Conservation (phyloP, 2,329 filamentous ascomycete species). For the Cercospora citrullina region DNA sequence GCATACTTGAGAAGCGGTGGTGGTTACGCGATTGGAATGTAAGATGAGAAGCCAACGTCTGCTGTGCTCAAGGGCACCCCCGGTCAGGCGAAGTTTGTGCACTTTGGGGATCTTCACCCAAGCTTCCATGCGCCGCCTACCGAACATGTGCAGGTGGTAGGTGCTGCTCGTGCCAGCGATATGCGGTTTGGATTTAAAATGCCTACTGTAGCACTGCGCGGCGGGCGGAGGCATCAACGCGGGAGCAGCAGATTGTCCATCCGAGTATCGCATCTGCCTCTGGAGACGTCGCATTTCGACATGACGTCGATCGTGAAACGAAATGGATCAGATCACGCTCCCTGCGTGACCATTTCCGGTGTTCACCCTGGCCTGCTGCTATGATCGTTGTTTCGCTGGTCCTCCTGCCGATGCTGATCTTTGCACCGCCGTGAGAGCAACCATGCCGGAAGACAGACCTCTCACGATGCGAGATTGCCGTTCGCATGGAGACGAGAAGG, state of each 20-base stretch:
- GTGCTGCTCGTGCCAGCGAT: not conserved
- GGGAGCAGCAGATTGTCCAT: not conserved
- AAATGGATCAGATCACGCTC: not conserved
- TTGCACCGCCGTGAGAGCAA: not conserved
- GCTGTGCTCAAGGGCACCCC: constrained; percentile 8
- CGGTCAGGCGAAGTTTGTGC: constrained; percentile 8
- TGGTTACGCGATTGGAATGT: constrained; percentile 1
- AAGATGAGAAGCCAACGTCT: constrained; percentile 7
- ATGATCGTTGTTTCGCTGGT: not conserved
- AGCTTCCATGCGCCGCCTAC: not conserved
- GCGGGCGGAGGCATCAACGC: not conserved
- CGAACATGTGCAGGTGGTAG: not conserved
- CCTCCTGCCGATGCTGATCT: not conserved
- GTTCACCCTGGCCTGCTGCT: not conserved
- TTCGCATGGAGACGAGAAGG: not conserved
- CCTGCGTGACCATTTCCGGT: constrained; percentile 1
- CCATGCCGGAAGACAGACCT: not conserved
- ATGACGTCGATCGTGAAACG: not conserved
- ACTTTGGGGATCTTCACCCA: not conserved
- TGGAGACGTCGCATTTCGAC: not conserved
- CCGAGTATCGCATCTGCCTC: not conserved
- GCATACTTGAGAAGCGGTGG: not conserved
- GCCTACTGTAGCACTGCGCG: not conserved
- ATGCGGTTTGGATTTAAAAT: not conserved
- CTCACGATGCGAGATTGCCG: not conserved